Evolutionary conservation across 176 grass and related monocot species (phyloP), one percentile per base, ranked within the genome.

Genomic region (Dendrocalamus sinicus): DNA sequence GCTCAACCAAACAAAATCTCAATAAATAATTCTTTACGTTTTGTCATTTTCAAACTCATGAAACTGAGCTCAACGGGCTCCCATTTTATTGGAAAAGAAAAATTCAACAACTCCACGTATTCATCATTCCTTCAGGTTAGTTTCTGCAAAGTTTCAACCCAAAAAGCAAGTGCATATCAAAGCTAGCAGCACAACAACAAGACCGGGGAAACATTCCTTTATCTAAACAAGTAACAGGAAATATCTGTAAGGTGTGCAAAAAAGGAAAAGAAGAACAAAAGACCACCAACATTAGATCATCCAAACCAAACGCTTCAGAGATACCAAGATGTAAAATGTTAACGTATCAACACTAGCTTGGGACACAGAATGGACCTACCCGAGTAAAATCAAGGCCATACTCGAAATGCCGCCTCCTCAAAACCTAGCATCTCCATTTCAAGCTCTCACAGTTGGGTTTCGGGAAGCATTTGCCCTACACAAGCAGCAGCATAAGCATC

Each of bases 401-500:
- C 30, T 32, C 30, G 30, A 32, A 32, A 32, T 32, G 30, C 30
- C 1, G 30, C 30, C 30, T 32, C 30, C 30, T 32, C 30, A 32
- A 32, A 32, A 32, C 30, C 30, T 11, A 78, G 45, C 4, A 60
- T 44, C 75, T 45, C 12, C 37, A 61, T 77, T 61, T 44, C 12
- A 61, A 4, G 20, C 37, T 77, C 20, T 48, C 40, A 73, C 16
- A 14, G 40, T 47, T 73, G 24, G 53, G 32, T 5, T 81, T 30
- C 6, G 7, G 7, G 1, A 26, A 12, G 53, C 9, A 43, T 13
- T 60, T 66, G 30, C 26, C 77, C 70, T 14, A 43, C 64, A 68
- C 48, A 70, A 77, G 78, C 53, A 46, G 69, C 69, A 61, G 61
- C 53, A 85, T 90, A 90, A 51, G 72, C 41, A 37, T 87, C 67